Percentiles rank a stretch among this genome's conserved stretches.
Conservation (phyloP, 495 filamentous ascomycete species). For the Penicillium bialowiezense region DNA sequence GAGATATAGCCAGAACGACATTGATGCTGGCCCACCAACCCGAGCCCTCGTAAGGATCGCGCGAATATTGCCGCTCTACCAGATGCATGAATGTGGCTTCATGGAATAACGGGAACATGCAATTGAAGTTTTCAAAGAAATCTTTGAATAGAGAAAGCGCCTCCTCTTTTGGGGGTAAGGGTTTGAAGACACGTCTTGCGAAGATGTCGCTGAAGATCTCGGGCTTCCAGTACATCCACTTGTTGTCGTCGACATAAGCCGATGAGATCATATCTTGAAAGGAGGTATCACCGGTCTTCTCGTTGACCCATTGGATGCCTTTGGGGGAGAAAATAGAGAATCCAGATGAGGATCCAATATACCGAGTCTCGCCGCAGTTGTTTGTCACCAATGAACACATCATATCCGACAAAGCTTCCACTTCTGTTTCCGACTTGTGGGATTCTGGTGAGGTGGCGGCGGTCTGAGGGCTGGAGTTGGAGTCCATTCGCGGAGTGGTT, state of each 20-base stretch:
- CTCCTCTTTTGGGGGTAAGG: constrained; percentile 76
- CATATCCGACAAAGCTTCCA: constrained; percentile 92
- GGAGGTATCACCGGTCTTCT: constrained; percentile 90
- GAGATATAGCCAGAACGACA: constrained; percentile 85
- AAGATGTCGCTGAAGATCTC: constrained; percentile 96
- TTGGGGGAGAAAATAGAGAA: constrained; percentile 99
- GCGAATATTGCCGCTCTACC: constrained; percentile 87
- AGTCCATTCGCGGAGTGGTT: constrained; percentile 48
- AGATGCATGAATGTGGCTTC: constrained; percentile 98
- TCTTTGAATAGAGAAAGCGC: constrained; percentile 82
- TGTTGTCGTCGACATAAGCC: constrained; percentile 78
- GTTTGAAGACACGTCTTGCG: constrained; percentile 75
- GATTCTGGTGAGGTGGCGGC: constrained; percentile 59
- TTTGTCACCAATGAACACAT: constrained; percentile 99
- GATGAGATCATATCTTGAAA: constrained; percentile 96
- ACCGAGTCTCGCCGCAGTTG: constrained; percentile 91
- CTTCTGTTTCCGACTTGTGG: constrained; percentile 64
- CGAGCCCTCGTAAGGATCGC: constrained; percentile 89
- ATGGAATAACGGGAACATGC: constrained; percentile 96
- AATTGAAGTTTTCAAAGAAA: constrained; percentile 97
- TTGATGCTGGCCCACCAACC: constrained; percentile 99
- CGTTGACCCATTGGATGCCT: constrained; percentile 97
- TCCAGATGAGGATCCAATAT: constrained; percentile 95
- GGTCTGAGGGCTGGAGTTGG: constrained; percentile 56
- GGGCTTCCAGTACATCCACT: constrained; percentile 94